A percentile compares a stretch with the other conserved stretches of the same genome.
Evolutionary conservation across 1,284 basidiomycete genomes (phyloP).

Genomic region (Xerocomus amazonicus): DNA sequence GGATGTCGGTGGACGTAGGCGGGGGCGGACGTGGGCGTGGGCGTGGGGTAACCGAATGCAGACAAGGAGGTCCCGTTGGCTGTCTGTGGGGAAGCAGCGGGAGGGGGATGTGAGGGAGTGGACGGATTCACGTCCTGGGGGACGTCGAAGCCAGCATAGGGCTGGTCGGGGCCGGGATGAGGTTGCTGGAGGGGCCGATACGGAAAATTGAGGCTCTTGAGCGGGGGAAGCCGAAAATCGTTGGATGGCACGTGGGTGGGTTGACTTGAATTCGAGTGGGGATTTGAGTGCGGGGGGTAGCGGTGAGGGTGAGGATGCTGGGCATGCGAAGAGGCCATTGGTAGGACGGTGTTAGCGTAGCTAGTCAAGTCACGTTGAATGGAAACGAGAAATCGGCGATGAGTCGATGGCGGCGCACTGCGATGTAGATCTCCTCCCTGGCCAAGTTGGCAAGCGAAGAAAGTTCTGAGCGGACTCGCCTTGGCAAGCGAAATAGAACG

Average conservation of each 20-base stretch:
- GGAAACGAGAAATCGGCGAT: constrained; percentile 23
- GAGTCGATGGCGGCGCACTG: constrained; percentile 10
- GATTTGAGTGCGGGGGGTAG: constrained; percentile 34
- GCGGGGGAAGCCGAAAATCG: constrained; percentile 57
- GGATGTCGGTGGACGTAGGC: constrained; percentile 30
- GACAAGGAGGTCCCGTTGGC: constrained; percentile 22
- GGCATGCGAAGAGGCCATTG: constrained; percentile 31
- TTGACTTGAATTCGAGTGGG: constrained; percentile 33
- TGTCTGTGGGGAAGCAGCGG: constrained; percentile 4
- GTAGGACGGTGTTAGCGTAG: constrained; percentile 14
- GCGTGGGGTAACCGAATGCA: constrained; percentile 27
- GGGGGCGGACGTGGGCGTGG: constrained; percentile 24
- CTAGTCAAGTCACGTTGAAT: constrained; percentile 17
- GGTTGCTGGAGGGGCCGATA: constrained; percentile 36
- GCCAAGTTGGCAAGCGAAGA: not conserved
- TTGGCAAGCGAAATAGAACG: not conserved
- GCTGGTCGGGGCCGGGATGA: constrained; percentile 19
- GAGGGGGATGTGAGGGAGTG: no score
- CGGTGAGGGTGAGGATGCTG: constrained; percentile 31
- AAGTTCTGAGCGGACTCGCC: not conserved
- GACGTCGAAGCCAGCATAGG: constrained; percentile 19
- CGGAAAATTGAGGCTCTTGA: constrained; percentile 62
- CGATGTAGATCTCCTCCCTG: constrained; percentile 18
- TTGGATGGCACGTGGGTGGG: constrained; percentile 37
- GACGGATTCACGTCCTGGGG: constrained; percentile 17